Conservation (phyloP, 805 yeast species). For the Candida sphagnicola region DNA sequence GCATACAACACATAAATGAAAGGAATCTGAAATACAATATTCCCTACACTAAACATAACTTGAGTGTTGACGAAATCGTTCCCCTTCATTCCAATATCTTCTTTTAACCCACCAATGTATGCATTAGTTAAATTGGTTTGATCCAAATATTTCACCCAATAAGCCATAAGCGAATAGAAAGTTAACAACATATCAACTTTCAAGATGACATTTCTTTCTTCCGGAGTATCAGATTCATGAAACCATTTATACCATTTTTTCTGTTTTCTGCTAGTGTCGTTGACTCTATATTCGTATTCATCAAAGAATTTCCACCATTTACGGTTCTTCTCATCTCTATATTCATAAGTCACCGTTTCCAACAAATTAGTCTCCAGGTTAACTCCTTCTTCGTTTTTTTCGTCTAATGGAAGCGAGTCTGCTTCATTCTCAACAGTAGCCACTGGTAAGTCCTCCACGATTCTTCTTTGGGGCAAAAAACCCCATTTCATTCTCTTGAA, state of each 20-base stretch:
- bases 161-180: constrained; percentile 35
- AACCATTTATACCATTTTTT: constrained; percentile 44
- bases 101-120: constrained; percentile 60
- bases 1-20: constrained; percentile 55
- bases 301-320: constrained; percentile 40
- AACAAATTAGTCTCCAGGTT: constrained; percentile 5
- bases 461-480: constrained; percentile 28
- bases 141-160: constrained; percentile 69
- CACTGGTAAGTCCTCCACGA: constrained; percentile 22
- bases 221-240: constrained; percentile 43
- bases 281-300: constrained; percentile 57
- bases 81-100: constrained; percentile 53
- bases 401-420: not conserved
- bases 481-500: constrained; percentile 27
- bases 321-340: constrained; percentile 31
- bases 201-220: constrained; percentile 24
- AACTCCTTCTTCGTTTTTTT: constrained; percentile 1
- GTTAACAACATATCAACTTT: constrained; percentile 31
- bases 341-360: constrained; percentile 14
- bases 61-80: constrained; percentile 61
- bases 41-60: constrained; percentile 56
- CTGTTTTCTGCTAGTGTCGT: constrained; percentile 23
- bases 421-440: constrained; percentile 9
- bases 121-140: constrained; percentile 60
- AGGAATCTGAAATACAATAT: constrained; percentile 59